Evolutionary conservation across 768 basidiomycete genomes (phyloP).

Genomic region (Suillus spraguei): DNA sequence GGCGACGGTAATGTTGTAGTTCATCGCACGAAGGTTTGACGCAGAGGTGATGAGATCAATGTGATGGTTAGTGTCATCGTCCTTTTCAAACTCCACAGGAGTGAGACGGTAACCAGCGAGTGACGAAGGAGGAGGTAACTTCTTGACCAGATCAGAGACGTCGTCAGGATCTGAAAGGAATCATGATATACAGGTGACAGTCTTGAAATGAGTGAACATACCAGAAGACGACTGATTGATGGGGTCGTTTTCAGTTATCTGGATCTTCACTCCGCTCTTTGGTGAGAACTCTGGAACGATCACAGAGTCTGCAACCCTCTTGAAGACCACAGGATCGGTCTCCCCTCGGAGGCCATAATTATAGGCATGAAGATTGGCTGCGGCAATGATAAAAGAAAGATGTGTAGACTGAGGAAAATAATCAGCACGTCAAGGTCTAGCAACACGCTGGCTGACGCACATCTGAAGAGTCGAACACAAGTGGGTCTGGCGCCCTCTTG

Average conservation of each 20-base stretch:
- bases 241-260: conserved; percentile 92
- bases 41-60: conserved; percentile 99
- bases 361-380: conserved; percentile 95
- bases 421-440: conserved; percentile 14
- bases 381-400: conserved; percentile 86
- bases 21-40: conserved; percentile 93
- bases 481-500: conserved; percentile 92
- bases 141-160: conserved; percentile 55
- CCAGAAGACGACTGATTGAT: conserved; percentile 53
- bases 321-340: conserved; percentile 76
- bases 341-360: conserved; percentile 97
- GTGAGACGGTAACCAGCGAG: conserved; percentile 94
- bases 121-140: conserved; percentile 87
- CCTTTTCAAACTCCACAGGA: conserved; percentile 98
- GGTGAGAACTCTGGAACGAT: conserved; percentile 93
- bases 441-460: conserved; percentile 49
- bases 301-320: conserved; percentile 80
- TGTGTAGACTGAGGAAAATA: conserved; percentile 66
- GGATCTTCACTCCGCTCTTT: conserved; percentile 88
- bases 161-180: conserved; percentile 48
- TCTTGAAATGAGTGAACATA: conserved; percentile 16
- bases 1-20: conserved; percentile 87
- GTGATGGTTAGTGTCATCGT: conserved; percentile 96
- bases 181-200: conserved; percentile 11
- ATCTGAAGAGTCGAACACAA: conserved; percentile 84